These are phyloP conservation scores for Retiboletus fuscus DNA, from an alignment of 1,284 basidiomycete species.

Conservation along the genomic window DNA sequence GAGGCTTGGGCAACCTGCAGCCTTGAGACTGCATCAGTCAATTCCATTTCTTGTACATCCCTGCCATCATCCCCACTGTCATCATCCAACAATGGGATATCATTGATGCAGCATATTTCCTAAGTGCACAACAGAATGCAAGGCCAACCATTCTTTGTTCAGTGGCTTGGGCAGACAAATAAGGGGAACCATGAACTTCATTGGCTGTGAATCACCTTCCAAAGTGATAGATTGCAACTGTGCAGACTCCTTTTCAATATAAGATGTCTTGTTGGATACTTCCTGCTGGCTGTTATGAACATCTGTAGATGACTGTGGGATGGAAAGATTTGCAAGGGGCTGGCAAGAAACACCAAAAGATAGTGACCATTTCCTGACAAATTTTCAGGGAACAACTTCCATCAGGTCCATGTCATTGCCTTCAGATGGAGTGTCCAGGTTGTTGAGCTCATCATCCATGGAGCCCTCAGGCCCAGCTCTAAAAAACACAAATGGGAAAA, in stretches of 20 bases:
- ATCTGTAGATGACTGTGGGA: constrained; percentile 39
- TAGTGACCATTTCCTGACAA: constrained; percentile 61
- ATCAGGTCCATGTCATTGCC: constrained; percentile 72
- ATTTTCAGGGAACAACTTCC: constrained; percentile 61
- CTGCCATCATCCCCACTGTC: constrained; percentile 50
- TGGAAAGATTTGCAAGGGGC: constrained; percentile 48
- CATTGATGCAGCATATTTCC: constrained; percentile 60
- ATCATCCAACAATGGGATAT: constrained; percentile 57
- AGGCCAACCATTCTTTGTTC: constrained; percentile 71
- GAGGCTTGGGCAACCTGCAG: constrained; percentile 65
- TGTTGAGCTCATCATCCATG: constrained; percentile 44
- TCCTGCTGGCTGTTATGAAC: constrained; percentile 49
- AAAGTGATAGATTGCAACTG: constrained; percentile 51
- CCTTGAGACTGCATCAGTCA: constrained; percentile 69
- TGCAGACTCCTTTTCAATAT: constrained; percentile 44
- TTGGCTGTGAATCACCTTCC: constrained; percentile 60
- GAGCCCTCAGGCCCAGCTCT: constrained; percentile 27
- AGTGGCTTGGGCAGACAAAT: constrained; percentile 62
- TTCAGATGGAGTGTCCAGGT: constrained; percentile 52
- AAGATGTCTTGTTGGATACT: constrained; percentile 50
- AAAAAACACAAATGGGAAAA: constrained; percentile 54
- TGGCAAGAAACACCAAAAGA: constrained; percentile 56
- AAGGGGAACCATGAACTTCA: constrained; percentile 80
- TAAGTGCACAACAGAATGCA: constrained; percentile 74
- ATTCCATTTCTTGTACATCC: constrained; percentile 66